These are phyloP conservation scores for Sistotremastrum suecicum DNA, from an alignment of 768 basidiomycete genomes.

Conservation along the genomic window DNA sequence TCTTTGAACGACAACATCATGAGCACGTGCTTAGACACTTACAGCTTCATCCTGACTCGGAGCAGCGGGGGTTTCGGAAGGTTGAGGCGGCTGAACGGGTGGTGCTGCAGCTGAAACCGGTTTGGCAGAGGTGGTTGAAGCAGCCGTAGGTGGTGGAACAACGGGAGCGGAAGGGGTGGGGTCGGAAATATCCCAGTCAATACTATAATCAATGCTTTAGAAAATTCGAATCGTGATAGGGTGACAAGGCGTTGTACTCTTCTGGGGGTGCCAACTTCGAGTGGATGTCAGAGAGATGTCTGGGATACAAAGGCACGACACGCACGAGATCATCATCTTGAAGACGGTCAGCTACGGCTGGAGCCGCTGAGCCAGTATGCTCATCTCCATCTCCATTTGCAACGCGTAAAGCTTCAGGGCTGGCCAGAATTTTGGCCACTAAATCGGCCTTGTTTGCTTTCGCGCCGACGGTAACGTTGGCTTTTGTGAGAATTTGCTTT, in stretches of 20 bases:
- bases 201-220: constrained; percentile 12
- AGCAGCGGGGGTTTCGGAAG: no score
- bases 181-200: constrained; percentile 30
- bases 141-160: neutral
- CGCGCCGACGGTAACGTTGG: constrained; percentile 30
- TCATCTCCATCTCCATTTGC: constrained; percentile 8
- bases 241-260: constrained; percentile 12
- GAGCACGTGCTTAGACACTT: no score
- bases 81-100: no score
- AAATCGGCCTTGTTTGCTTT: constrained; percentile 58
- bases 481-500: constrained; percentile 43
- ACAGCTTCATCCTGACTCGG: no score
- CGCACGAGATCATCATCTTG: constrained; percentile 18
- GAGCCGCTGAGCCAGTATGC: constrained; percentile 18
- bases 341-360: constrained; percentile 1
- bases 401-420: constrained; percentile 32
- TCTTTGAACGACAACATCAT: no score
- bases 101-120: no score
- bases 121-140: neutral
- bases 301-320: neutral
- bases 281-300: constrained; percentile 7
- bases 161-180: constrained; percentile 7
- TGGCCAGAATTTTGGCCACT: constrained; percentile 44
- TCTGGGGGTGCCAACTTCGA: constrained; percentile 19
- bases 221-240: neutral